Percentiles rank a stretch among this genome's conserved stretches.
These are phyloP conservation scores for Basipetospora sp. DNA, from an alignment of 2,329 filamentous ascomycete species.

Conservation along the genomic window DNA sequence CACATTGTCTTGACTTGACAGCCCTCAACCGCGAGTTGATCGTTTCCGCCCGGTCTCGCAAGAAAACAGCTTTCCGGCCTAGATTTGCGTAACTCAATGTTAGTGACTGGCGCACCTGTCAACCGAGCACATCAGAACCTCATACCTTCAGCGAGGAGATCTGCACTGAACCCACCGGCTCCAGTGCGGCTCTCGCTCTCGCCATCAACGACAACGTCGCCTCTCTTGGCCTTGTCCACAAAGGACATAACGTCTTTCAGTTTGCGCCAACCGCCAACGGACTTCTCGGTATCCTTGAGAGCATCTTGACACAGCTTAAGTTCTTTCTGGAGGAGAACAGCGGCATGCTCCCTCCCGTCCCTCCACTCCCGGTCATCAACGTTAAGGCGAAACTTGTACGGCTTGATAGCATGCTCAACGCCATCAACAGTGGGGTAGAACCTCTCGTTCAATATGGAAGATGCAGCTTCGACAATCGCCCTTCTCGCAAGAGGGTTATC, in stretches of 20 bases:
- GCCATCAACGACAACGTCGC: constrained; percentile 71
- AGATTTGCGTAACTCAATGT: not conserved
- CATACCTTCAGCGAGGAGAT: constrained; percentile 66
- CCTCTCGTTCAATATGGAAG: constrained; percentile 77
- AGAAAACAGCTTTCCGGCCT: constrained; percentile 88
- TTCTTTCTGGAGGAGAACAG: constrained; percentile 70
- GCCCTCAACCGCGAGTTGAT: constrained; percentile 81
- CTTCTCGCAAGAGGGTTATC: constrained; percentile 83
- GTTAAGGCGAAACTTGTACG: constrained; percentile 96
- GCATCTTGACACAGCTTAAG: constrained; percentile 71
- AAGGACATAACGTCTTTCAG: constrained; percentile 80
- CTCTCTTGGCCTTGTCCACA: constrained; percentile 76
- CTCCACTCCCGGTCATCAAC: constrained; percentile 82
- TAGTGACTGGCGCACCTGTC: no score
- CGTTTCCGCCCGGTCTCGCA: constrained; percentile 78
- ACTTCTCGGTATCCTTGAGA: constrained; percentile 57
- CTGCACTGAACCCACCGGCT: constrained; percentile 83
- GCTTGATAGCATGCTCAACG: constrained; percentile 97
- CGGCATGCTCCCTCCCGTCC: constrained; percentile 69
- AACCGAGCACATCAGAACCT: no score
- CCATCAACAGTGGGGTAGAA: constrained; percentile 97
- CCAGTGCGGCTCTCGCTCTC: constrained; percentile 69
- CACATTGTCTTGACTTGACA: constrained; percentile 81
- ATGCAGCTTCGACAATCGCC: constrained; percentile 82
- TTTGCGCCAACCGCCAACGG: constrained; percentile 69